Percentiles rank a stretch among this genome's conserved stretches.
Evolutionary conservation across 202 grass and related monocot genomes (phyloP).

Genomic region (Brachypodium distachyon): DNA sequence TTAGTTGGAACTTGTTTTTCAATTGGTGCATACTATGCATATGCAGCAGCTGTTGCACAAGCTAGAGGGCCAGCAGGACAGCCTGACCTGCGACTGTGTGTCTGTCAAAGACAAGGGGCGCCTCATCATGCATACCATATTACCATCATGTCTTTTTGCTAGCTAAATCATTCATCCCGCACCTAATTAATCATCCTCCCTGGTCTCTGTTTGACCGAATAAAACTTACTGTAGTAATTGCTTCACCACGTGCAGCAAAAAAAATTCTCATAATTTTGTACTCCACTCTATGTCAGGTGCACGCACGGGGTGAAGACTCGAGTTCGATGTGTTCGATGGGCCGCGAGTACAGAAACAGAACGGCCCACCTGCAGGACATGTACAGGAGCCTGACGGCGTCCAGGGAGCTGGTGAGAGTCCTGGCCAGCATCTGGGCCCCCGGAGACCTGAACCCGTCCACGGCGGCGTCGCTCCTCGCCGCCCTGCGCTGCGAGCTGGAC

Average conservation of each 20-base stretch:
- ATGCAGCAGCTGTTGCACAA: not conserved
- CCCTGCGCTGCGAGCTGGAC: constrained; percentile 53
- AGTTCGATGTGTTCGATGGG: not conserved
- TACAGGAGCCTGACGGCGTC: constrained; percentile 43
- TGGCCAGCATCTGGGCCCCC: constrained; percentile 28
- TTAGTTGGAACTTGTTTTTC: constrained; percentile 26
- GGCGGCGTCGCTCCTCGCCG: constrained; percentile 38
- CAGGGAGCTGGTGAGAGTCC: constrained; percentile 56
- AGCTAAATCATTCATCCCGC: not conserved
- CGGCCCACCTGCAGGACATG: constrained; percentile 35
- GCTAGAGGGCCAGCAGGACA: constrained; percentile 3
- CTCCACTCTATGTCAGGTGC: constrained; percentile 36
- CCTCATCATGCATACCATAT: constrained; percentile 20
- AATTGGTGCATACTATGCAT: not conserved
- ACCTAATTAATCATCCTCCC: not conserved
- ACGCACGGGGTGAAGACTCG: not conserved
- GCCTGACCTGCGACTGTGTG: constrained; percentile 15
- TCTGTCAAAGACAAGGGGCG: constrained; percentile 16
- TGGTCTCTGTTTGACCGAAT: not conserved
- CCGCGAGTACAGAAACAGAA: no score
- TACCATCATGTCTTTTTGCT: not conserved
- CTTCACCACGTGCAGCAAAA: not conserved
- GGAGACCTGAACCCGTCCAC: constrained; percentile 36
- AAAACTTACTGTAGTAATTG: not conserved
- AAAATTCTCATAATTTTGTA: not conserved